phyloP scores from a whole-genome alignment of 345 rosid genomes.

The Acer yangbiense region DNA sequence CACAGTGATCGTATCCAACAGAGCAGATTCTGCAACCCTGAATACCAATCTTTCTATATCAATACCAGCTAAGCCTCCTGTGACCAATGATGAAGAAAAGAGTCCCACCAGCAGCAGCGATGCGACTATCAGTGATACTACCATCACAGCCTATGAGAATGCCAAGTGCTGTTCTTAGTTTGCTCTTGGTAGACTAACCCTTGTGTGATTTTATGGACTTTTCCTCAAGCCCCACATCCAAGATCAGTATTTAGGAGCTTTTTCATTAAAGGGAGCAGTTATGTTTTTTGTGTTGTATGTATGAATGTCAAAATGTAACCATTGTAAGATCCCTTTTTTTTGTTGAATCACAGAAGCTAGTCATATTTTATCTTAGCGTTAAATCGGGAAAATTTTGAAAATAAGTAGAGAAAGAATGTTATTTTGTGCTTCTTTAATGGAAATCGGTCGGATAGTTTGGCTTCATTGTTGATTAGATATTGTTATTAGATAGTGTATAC shows the following conservation, averaged over 20 bases:
- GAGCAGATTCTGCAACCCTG: slow-evolving; percentile 12
- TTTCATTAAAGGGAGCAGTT: not conserved
- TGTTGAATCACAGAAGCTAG: not conserved
- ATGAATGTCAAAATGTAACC: not conserved
- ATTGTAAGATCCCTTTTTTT: not conserved
- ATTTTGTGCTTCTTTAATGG: not conserved
- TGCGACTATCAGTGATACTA: slow-evolving; percentile 55
- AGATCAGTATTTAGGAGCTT: not conserved
- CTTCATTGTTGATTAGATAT: not conserved
- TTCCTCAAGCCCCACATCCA: not conserved
- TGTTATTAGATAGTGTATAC: too few species aligned
- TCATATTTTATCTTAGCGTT: not conserved
- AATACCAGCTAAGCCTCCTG: slow-evolving; percentile 29
- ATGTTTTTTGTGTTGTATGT: slow-evolving; percentile 5
- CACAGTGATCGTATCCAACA: not conserved
- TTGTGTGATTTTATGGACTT: not conserved
- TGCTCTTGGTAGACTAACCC: slow-evolving; percentile 25
- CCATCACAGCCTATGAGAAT: slow-evolving; percentile 28
- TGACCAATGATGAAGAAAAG: slow-evolving; percentile 31
- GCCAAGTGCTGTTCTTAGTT: slow-evolving; percentile 30
- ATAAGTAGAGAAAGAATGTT: too few species aligned
- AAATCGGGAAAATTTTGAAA: not conserved
- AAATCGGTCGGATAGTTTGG: not conserved
- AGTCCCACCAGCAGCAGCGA: slow-evolving; percentile 51
- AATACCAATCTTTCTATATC: slow-evolving; percentile 41